Percentiles rank a stretch among this genome's conserved stretches.
Evolutionary conservation across 495 filamentous ascomycete genomes (phyloP).

Genomic region (Jackrogersella minutella): DNA sequence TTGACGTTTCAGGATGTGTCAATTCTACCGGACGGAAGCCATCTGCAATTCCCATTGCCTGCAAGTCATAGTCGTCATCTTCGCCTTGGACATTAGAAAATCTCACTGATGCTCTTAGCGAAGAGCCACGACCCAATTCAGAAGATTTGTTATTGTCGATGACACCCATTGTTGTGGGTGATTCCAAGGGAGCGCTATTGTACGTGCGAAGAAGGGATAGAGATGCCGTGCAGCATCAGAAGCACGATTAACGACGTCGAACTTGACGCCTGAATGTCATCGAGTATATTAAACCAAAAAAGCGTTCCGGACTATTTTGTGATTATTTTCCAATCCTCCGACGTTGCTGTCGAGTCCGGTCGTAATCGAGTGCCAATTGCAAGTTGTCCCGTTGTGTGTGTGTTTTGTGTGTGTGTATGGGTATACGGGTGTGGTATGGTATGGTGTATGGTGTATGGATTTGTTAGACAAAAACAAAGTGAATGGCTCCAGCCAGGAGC

Average conservation of each 20-base stretch:
- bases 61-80: constrained; percentile 52
- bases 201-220: constrained; percentile 22
- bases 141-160: constrained; percentile 43
- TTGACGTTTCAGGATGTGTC: constrained; percentile 39
- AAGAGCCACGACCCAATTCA: constrained; percentile 48
- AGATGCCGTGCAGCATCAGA: constrained; percentile 47
- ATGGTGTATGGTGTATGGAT: too few species aligned
- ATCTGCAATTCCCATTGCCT: constrained; percentile 54
- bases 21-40: constrained; percentile 53
- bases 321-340: not conserved
- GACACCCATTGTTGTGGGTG: constrained; percentile 47
- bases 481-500: constrained; percentile 10
- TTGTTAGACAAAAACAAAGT: not conserved
- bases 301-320: constrained; percentile 7
- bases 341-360: constrained; percentile 15
- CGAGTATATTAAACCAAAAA: constrained; percentile 9
- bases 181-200: constrained; percentile 10
- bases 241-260: constrained; percentile 37
- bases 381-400: too few species aligned
- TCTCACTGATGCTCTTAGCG: constrained; percentile 47
- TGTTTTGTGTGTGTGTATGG: too few species aligned
- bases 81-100: constrained; percentile 37
- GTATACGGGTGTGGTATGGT: not conserved
- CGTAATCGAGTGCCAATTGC: constrained; percentile 31
- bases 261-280: constrained; percentile 38